Conservation (phyloP, 768 basidiomycete species). For the Leucocoprinus birnbaumii region DNA sequence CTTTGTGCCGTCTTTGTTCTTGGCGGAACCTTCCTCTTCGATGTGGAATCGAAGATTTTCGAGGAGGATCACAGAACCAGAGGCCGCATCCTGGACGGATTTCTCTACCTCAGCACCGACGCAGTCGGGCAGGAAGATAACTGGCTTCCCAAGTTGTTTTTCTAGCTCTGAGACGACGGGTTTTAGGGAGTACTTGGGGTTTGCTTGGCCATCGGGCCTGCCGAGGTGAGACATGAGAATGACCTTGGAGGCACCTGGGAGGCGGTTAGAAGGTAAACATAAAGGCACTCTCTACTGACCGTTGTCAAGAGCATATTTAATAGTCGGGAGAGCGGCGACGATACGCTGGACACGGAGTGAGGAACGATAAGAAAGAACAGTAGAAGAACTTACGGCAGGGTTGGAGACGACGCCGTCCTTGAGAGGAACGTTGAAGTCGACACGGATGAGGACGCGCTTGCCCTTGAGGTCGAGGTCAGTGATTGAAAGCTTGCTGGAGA, state of each 20-base stretch:
- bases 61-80: slow-evolving; percentile 80
- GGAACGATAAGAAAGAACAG: slow-evolving; percentile 14
- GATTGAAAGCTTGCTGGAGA: slow-evolving; percentile 92
- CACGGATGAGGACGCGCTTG: slow-evolving; percentile 90
- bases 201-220: slow-evolving; percentile 90
- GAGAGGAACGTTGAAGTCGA: slow-evolving; percentile 96
- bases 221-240: slow-evolving; percentile 98
- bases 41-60: slow-evolving; percentile 99
- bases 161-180: slow-evolving; percentile 83
- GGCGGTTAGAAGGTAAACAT: neutral
- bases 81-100: slow-evolving; percentile 60
- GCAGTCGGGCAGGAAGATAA: slow-evolving; percentile 82
- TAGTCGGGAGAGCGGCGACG: slow-evolving; percentile 93
- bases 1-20: slow-evolving; percentile 93
- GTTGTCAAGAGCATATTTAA: slow-evolving; percentile 87
- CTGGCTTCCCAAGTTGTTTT: slow-evolving; percentile 64
- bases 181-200: slow-evolving; percentile 86
- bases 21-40: slow-evolving; percentile 93
- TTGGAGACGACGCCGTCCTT: slow-evolving; percentile 92
- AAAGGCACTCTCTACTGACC: slow-evolving; percentile 36
- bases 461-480: slow-evolving; percentile 85
- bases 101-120: slow-evolving; percentile 85
- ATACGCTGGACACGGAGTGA: slow-evolving; percentile 66
- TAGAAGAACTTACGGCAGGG: slow-evolving; percentile 69
- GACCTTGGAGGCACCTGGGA: slow-evolving; percentile 74